Percentiles rank a stretch among this genome's conserved stretches.
Conservation (phyloP, 2,329 filamentous ascomycete species). For the Triangularia verruculosa region DNA sequence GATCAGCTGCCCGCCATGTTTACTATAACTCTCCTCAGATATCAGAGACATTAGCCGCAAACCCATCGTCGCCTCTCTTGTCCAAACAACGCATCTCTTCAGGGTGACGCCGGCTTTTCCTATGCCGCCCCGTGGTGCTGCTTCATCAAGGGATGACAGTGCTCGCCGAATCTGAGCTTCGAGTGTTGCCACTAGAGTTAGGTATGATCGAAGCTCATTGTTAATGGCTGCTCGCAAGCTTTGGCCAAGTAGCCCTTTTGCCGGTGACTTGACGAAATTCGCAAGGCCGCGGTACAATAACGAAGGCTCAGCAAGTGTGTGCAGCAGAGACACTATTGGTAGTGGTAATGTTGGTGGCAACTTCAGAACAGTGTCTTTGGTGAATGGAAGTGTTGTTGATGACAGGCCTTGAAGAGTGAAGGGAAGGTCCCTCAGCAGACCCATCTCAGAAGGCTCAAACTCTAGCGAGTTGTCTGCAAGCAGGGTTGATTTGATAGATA, state of each 20-base stretch:
- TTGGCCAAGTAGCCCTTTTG: conserved; percentile 84
- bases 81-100: conserved; percentile 96
- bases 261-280: conserved; percentile 75
- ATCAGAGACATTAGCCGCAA: conserved; percentile 90
- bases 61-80: conserved; percentile 93
- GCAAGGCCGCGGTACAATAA: conserved; percentile 82
- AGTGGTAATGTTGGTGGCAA: conserved; percentile 77
- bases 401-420: conserved; percentile 92
- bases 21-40: conserved; percentile 81
- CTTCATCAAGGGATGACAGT: conserved; percentile 68
- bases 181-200: conserved; percentile 85
- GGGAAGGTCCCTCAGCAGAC: conserved; percentile 74
- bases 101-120: conserved; percentile 88
- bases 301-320: conserved; percentile 88
- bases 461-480: conserved; percentile 56
- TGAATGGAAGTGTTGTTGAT: conserved; percentile 78
- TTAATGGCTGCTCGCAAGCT: conserved; percentile 85
- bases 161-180: conserved; percentile 89
- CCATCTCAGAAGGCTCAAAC: conserved; percentile 61
- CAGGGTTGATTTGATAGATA: conserved; percentile 56
- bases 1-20: conserved; percentile 86
- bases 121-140: conserved; percentile 64
- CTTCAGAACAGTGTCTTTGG: conserved; percentile 64
- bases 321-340: conserved; percentile 80
- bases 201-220: conserved; percentile 80